Evolutionary conservation across 768 basidiomycete species (phyloP).

Genomic region (Tricholoma flavovirens): DNA sequence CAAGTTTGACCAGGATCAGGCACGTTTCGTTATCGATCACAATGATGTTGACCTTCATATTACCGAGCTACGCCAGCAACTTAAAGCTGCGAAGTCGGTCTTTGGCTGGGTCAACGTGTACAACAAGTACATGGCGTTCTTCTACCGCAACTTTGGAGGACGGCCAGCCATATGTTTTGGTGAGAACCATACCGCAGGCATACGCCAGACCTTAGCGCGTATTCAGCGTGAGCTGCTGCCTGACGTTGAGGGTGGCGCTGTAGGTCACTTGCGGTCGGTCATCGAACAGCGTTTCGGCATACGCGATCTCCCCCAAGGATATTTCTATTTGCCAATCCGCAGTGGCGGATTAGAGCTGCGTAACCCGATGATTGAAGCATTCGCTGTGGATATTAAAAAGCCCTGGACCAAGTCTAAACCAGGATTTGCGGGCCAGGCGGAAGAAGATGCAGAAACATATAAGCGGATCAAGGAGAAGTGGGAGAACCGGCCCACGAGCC

Average conservation of each 20-base stretch:
- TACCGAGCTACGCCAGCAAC: conserved; percentile 26
- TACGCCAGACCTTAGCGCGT: conserved; percentile 22
- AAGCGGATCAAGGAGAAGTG: neutral
- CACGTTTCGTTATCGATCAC: conserved; percentile 26
- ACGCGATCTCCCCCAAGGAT: conserved; percentile 23
- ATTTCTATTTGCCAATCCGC: conserved; percentile 25
- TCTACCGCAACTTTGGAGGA: conserved; percentile 26
- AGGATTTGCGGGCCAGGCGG: conserved; percentile 17
- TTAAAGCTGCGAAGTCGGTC: conserved; percentile 24
- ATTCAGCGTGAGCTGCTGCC: conserved; percentile 26
- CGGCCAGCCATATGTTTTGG: conserved; percentile 25
- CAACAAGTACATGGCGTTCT: conserved; percentile 30
- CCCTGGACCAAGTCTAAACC: neutral
- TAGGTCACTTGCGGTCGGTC: conserved; percentile 19
- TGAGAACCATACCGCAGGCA: conserved; percentile 17
- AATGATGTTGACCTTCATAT: conserved; percentile 24
- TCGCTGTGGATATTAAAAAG: conserved; percentile 16
- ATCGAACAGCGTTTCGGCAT: conserved; percentile 25
- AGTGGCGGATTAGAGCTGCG: conserved; percentile 24
- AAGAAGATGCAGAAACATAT: conserved; percentile 10
- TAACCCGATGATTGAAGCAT: conserved; percentile 33
- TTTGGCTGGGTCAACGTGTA: conserved; percentile 29
- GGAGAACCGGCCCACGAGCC: neutral
- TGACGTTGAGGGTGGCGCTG: conserved; percentile 15
- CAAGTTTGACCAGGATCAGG: conserved; percentile 2